Evolutionary conservation across 2,329 filamentous ascomycete genomes (phyloP).

Genomic region (Diaporthe eres): DNA sequence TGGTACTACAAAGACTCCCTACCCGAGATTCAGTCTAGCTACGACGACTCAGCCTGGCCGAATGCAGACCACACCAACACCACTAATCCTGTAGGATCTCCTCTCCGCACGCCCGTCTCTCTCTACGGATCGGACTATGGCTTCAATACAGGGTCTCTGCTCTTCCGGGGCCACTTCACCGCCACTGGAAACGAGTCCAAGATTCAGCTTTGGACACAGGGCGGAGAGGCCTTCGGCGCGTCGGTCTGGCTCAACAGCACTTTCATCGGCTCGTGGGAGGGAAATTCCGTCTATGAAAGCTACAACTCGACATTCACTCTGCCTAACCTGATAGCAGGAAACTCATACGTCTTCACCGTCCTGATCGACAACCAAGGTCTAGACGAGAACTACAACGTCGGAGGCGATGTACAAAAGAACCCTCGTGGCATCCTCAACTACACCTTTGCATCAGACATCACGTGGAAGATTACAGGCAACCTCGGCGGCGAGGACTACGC

Average conservation of each 20-base stretch:
- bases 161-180: conserved; percentile 77
- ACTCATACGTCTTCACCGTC: conserved; percentile 73
- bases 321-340: conserved; percentile 63
- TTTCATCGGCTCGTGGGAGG: conserved; percentile 74
- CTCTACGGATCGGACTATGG: conserved; percentile 80
- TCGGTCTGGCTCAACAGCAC: conserved; percentile 73
- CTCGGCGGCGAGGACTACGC: conserved; percentile 71
- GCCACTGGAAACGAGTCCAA: conserved; percentile 68
- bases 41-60: conserved; percentile 79
- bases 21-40: conserved; percentile 74
- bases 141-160: conserved; percentile 74
- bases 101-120: conserved; percentile 70
- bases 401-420: conserved; percentile 69
- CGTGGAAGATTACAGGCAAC: conserved; percentile 75
- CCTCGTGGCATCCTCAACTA: conserved; percentile 72
- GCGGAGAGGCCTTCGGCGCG: conserved; percentile 75
- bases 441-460: conserved; percentile 62
- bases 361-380: conserved; percentile 79
- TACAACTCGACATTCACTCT: conserved; percentile 69
- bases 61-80: conserved; percentile 66
- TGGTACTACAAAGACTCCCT: conserved; percentile 82
- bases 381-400: conserved; percentile 72
- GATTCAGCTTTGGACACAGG: conserved; percentile 70
- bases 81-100: conserved; percentile 74
- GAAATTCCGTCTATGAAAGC: conserved; percentile 61